Percentiles rank a stretch among this genome's conserved stretches.
phyloP scores from a whole-genome alignment of 2,329 filamentous ascomycete species.

The Calonectria ilicicola region DNA sequence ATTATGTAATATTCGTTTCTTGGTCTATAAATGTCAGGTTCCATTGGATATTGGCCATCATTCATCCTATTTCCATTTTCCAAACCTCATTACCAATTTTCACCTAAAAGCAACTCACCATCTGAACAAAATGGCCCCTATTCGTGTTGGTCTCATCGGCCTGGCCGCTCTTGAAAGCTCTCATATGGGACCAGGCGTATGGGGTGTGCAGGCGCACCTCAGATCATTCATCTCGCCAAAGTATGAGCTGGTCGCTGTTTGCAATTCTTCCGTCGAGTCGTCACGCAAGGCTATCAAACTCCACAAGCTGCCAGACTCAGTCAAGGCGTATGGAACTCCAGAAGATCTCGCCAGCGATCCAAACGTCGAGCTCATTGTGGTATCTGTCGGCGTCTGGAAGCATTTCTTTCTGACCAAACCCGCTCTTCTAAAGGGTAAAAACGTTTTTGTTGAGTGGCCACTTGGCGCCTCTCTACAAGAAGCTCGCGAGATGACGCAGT shows the following conservation, averaged over 20 bases:
- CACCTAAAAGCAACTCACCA: background rate
- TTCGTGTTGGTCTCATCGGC: constrained; percentile 38
- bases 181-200: constrained; percentile 41
- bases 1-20: background rate
- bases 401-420: constrained; percentile 58
- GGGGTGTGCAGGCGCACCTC: constrained; percentile 66
- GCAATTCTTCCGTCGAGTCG: constrained; percentile 59
- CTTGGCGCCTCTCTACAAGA: constrained; percentile 43
- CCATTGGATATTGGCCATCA: background rate
- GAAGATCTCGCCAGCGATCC: constrained; percentile 57
- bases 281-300: constrained; percentile 55
- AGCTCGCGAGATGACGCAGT: constrained; percentile 52
- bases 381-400: constrained; percentile 60
- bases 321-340: constrained; percentile 59
- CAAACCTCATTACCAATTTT: background rate
- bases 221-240: constrained; percentile 51
- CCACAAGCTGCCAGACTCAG: constrained; percentile 53
- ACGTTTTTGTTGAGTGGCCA: constrained; percentile 27
- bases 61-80: background rate
- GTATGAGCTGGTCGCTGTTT: constrained; percentile 61
- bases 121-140: constrained; percentile 18
- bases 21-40: background rate
- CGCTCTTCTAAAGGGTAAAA: constrained; percentile 53
- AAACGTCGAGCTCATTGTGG: constrained; percentile 63
- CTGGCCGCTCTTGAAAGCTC: constrained; percentile 11